Conservation (phyloP, 129 eudicot genomes). For the Dittrichia graveolens region DNA sequence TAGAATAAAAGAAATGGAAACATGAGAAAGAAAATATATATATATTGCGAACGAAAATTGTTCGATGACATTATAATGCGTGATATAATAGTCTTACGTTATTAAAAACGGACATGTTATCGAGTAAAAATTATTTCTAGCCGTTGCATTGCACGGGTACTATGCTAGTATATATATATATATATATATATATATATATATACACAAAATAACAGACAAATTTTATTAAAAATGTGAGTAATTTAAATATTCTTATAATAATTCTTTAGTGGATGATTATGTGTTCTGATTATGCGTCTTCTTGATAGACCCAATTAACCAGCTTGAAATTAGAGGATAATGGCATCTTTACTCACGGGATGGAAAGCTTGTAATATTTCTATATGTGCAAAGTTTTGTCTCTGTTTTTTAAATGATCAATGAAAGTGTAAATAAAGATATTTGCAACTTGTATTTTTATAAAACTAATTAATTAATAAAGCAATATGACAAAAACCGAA, state of each 20-base stretch:
- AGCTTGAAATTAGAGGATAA: conserved; percentile 18
- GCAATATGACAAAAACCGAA: background rate
- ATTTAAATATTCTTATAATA: background rate
- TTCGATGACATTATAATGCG: too few species aligned
- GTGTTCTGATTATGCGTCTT: background rate
- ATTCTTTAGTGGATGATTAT: conserved; percentile 5
- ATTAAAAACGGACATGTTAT: too few species aligned
- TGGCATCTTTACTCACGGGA: conserved; percentile 34
- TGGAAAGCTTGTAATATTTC: background rate
- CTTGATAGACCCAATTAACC: conserved; percentile 27
- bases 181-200: too few species aligned
- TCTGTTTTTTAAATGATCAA: conserved; percentile 17
- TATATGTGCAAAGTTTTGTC: conserved; percentile 1
- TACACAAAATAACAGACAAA: too few species aligned
- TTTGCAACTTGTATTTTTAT: background rate
- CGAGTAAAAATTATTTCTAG: too few species aligned
- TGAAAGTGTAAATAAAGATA: background rate
- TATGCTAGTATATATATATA: too few species aligned
- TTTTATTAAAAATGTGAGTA: background rate
- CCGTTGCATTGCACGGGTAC: too few species aligned
- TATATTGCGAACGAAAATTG: too few species aligned
- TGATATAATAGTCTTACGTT: too few species aligned
- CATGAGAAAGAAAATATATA: too few species aligned
- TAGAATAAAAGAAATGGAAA: too few species aligned
- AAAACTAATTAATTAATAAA: background rate